A percentile compares a stretch with the other conserved stretches of the same genome.
These are phyloP conservation scores for Sarcomyxa edulis DNA, from an alignment of 768 basidiomycete genomes.

Conservation along the genomic window DNA sequence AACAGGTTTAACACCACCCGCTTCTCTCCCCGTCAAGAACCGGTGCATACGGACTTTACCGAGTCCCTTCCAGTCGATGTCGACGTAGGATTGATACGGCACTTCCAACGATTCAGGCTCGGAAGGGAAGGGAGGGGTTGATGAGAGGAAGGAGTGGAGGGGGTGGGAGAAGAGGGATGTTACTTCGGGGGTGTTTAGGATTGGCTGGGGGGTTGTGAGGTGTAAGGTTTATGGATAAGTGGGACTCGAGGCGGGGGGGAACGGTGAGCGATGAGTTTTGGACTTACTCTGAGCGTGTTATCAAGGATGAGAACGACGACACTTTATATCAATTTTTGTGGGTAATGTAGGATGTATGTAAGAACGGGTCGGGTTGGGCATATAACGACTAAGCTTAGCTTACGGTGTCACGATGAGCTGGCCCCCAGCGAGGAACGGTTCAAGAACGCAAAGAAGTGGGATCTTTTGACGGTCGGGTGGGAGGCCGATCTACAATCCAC, in stretches of 20 bases:
- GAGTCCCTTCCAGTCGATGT: slow-evolving; percentile 42
- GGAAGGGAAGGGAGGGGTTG: slow-evolving; percentile 49
- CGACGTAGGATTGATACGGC: slow-evolving; percentile 61
- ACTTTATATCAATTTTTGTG: no score
- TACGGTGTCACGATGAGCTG: slow-evolving; percentile 81
- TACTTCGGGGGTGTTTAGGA: slow-evolving; percentile 77
- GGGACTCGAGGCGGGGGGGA: neutral
- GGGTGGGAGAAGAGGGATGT: slow-evolving; percentile 83
- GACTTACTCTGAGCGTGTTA: slow-evolving; percentile 59
- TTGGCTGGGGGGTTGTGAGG: slow-evolving; percentile 49
- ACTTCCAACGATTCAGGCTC: slow-evolving; percentile 51
- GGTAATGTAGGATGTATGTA: neutral
- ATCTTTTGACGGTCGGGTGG: slow-evolving; percentile 65
- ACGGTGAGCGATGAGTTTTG: no score
- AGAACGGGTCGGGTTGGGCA: neutral
- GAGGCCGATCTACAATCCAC: slow-evolving; percentile 65
- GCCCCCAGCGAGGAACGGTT: slow-evolving; percentile 73
- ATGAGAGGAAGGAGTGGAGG: slow-evolving; percentile 63
- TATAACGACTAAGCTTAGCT: no score
- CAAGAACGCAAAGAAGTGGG: slow-evolving; percentile 71
- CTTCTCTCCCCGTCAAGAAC: slow-evolving; percentile 85
- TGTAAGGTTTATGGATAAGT: neutral
- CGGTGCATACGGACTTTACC: slow-evolving; percentile 57
- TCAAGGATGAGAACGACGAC: slow-evolving; percentile 85
- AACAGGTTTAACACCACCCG: slow-evolving; percentile 82